phyloP scores from a whole-genome alignment of 495 filamentous ascomycete species.

The Penicillium fimorum region DNA sequence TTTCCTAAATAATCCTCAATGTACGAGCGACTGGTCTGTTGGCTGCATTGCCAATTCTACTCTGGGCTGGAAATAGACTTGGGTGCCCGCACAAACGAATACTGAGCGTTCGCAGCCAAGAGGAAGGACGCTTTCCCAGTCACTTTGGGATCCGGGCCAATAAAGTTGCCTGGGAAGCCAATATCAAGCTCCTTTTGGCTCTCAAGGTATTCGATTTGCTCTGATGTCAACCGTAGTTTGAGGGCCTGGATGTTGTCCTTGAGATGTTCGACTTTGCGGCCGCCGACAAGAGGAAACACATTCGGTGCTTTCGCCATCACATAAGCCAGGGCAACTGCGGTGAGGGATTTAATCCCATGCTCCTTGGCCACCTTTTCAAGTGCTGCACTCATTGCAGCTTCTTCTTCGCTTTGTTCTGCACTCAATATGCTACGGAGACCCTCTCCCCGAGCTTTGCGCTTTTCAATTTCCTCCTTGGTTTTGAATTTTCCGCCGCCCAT shows the following conservation, averaged over 20 bases:
- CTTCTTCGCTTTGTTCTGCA: constrained; percentile 33
- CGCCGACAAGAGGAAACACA: constrained; percentile 71
- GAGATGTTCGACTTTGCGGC: constrained; percentile 58
- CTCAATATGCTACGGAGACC: constrained; percentile 19
- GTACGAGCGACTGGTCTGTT: neutral
- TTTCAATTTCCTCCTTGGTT: constrained; percentile 30
- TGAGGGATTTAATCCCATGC: constrained; percentile 46
- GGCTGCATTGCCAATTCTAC: neutral
- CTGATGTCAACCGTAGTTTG: constrained; percentile 44
- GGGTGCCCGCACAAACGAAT: neutral
- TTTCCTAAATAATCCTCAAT: neutral
- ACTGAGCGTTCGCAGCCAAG: neutral
- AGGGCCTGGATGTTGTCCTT: constrained; percentile 59
- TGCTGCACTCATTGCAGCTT: constrained; percentile 44
- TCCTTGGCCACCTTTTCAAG: constrained; percentile 53
- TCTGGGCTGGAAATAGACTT: neutral
- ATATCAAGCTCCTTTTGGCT: constrained; percentile 44
- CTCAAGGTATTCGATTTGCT: constrained; percentile 58
- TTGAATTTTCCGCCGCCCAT: constrained; percentile 56
- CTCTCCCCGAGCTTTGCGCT: constrained; percentile 31
- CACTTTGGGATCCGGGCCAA: constrained; percentile 38
- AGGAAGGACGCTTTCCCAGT: constrained; percentile 17
- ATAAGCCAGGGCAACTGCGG: constrained; percentile 66
- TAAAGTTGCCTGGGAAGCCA: constrained; percentile 54
- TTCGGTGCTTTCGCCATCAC: constrained; percentile 67